Conservation (phyloP, 208 protist species). For the Wallacemonas sp. region DNA sequence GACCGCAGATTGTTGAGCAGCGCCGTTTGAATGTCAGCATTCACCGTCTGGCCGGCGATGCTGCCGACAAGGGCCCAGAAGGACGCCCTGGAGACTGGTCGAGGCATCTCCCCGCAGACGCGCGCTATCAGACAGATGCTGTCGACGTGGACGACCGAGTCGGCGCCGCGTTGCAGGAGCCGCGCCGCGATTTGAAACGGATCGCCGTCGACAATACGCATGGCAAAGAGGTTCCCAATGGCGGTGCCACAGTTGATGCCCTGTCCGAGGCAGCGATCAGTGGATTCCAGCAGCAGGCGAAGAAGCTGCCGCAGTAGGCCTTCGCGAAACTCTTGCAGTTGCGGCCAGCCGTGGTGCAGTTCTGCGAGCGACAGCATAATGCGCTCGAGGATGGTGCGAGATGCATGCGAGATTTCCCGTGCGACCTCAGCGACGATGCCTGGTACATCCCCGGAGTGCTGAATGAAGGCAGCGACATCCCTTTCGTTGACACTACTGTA, state of each 20-base stretch:
- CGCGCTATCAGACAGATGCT: constrained; percentile 78
- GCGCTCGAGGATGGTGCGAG: constrained; percentile 38
- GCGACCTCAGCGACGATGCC: constrained; percentile 49
- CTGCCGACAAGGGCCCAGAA: constrained; percentile 79
- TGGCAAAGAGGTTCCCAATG: constrained; percentile 57
- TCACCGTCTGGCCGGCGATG: constrained; percentile 23
- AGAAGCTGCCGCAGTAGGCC: constrained; percentile 64
- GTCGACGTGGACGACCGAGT: constrained; percentile 51
- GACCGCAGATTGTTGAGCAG: constrained; percentile 65
- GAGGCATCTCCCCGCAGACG: constrained; percentile 46
- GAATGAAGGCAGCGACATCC: constrained; percentile 31
- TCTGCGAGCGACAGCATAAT: constrained; percentile 41
- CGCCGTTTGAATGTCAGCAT: constrained; percentile 27
- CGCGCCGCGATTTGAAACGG: constrained; percentile 70
- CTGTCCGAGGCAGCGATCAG: constrained; percentile 27
- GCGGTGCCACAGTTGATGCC: constrained; percentile 63
- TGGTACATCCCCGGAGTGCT: constrained; percentile 17
- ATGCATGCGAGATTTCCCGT: constrained; percentile 44
- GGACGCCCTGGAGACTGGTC: constrained; percentile 57
- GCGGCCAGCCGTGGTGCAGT: constrained; percentile 28
- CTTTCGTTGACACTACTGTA: constrained; percentile 30
- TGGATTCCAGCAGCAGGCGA: constrained; percentile 43
- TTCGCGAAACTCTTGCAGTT: constrained; percentile 51
- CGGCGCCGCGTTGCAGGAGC: constrained; percentile 57
- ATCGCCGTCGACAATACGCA: constrained; percentile 59